Evolutionary conservation across 305 asterid species (phyloP).

Genomic region (Rubia occidens): DNA sequence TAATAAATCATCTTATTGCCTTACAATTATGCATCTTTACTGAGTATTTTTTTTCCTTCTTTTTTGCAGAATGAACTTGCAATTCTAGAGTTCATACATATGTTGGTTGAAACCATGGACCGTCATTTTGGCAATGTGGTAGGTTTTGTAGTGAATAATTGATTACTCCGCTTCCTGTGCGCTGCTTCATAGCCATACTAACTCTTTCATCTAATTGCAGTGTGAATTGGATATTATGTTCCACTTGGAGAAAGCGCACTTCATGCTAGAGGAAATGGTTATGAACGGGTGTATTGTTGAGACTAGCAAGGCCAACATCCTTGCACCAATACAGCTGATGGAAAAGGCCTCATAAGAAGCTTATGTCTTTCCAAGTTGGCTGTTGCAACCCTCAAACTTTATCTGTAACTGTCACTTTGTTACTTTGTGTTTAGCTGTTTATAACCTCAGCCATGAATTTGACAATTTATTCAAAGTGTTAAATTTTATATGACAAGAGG

Average conservation of each 20-base stretch:
- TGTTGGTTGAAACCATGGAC: constrained; percentile 96
- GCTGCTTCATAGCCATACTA: background rate
- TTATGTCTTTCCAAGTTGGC: background rate
- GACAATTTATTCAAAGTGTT: background rate
- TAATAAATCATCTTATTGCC: background rate
- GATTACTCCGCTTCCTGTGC: background rate
- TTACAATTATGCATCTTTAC: background rate
- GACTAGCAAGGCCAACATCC: constrained; percentile 88
- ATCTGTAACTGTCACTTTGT: background rate
- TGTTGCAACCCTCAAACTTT: background rate
- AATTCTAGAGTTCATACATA: constrained; percentile 85
- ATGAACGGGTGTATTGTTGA: constrained; percentile 94
- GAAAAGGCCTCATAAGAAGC: constrained; percentile 63
- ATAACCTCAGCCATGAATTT: background rate
- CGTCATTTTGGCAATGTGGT: constrained; percentile 98
- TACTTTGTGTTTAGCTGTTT: background rate
- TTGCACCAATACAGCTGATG: constrained; percentile 78
- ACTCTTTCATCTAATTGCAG: constrained; percentile 30
- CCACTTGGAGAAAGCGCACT: constrained; percentile 94
- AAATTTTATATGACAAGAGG: background rate
- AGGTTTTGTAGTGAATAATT: constrained; percentile 20
- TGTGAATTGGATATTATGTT: constrained; percentile 97
- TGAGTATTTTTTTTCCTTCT: background rate
- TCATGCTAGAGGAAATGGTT: constrained; percentile 99
- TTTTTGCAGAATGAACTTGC: constrained; percentile 85